Base-by-base conservation (phyloP, 2,329 filamentous ascomycete genomes). In the Ceratocystis smalleyi region DNA sequence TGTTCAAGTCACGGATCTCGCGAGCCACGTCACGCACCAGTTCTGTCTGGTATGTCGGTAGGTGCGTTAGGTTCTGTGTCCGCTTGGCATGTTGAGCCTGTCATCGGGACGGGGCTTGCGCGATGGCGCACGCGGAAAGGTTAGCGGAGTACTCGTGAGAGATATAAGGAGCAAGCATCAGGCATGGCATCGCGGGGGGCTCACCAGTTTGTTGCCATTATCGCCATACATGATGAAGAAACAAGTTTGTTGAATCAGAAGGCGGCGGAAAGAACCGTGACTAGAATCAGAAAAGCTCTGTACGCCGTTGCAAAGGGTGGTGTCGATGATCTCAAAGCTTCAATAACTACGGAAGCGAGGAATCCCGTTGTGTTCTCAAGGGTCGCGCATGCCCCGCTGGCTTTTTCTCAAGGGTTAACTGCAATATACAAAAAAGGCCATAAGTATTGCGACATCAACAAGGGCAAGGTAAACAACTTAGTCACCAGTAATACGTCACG, bases 11-110 rank as follows among this genome's bases (percentile, higher is more conserved):
- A 70, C 91, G 88, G 24, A 96, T 91, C 79, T 99, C 94, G 70
- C 91, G 87, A 1, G 90, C 88, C 60, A 95, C 87, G 22, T 84
- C 83, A 65, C 91, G 91, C 64, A 97, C 89, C 55, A 95, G 82
- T 72, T 97, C 94, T 32, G 91, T 87, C 75, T 95, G 91, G 73
- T 97, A 97, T 2, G 91, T 86, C 0, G 94, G 94, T 2, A 99
- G 82, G 73, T 95, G 85, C 40, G 85, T 78, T 64, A 99, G 83
- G 68, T 89, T 87, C 75, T 94, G 90, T 19, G 89, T 95, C 72
- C 94, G 85, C 80, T 97, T 97, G 73, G 94, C 94, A 79, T 97
- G 89, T 78, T 92, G 88, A n/a, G 32, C 54, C 54, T 57, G 27
- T 57, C 32, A n/a, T 57, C 15, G 27, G 17, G 27, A 35, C 27